These are phyloP conservation scores for Catenaria anguillulae DNA, from an alignment of 371 early-diverging fungal species.

Conservation along the genomic window DNA sequence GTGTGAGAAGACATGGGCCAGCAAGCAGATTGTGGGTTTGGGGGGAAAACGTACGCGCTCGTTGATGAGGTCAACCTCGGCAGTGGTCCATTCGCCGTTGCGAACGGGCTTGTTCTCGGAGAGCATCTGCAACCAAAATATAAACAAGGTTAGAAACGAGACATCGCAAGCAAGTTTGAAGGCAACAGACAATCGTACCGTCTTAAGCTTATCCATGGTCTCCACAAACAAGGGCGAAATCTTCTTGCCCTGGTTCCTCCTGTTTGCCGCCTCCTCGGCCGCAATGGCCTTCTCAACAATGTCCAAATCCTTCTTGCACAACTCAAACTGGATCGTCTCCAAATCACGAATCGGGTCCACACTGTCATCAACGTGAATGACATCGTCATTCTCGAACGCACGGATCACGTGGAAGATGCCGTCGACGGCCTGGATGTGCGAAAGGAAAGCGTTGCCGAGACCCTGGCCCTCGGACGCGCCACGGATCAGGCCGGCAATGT, in stretches of 20 bases:
- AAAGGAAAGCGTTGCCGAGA: constrained; percentile 96
- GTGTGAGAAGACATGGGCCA: too few relatives aligned
- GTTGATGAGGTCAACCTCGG: constrained; percentile 89
- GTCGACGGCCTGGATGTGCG: constrained; percentile 93
- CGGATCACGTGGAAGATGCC: constrained; percentile 97
- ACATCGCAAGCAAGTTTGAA: too few relatives aligned
- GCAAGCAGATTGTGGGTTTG: too few relatives aligned
- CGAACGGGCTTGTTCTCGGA: constrained; percentile 64
- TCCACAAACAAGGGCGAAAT: background rate
- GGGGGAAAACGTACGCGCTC: constrained; percentile 10
- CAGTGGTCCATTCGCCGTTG: constrained; percentile 76
- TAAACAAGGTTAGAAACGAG: too few relatives aligned
- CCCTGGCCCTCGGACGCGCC: constrained; percentile 84
- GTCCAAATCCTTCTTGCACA: constrained; percentile 89
- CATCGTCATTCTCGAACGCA: constrained; percentile 63
- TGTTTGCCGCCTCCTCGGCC: background rate
- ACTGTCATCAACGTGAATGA: constrained; percentile 91
- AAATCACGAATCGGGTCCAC: constrained; percentile 92
- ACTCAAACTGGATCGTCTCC: constrained; percentile 90
- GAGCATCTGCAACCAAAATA: background rate
- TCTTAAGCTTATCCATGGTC: constrained; percentile 3
- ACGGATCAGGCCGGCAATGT: constrained; percentile 98
- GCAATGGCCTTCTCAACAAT: constrained; percentile 57
- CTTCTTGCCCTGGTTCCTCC: background rate
- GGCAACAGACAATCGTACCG: background rate